Evolutionary conservation across 2,329 filamentous ascomycete species (phyloP).

Genomic region (Pseudogymnoascus sp.): DNA sequence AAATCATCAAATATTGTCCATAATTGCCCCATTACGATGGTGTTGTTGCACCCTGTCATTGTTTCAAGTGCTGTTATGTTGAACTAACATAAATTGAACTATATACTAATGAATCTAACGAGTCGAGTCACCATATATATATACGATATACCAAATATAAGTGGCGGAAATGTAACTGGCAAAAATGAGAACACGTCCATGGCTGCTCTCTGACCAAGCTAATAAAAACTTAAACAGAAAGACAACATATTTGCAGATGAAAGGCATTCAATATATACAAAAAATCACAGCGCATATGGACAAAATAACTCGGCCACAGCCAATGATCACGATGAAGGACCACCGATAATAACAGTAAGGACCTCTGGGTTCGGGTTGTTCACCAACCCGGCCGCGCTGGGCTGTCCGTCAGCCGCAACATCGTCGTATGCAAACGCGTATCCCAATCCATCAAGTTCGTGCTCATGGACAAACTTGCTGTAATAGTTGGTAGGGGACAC

Average conservation of each 20-base stretch:
- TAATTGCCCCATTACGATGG: background rate
- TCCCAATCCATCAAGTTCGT: conserved; percentile 49
- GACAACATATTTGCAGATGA: background rate
- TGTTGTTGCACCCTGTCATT: background rate
- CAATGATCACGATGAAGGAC: background rate
- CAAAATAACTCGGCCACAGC: background rate
- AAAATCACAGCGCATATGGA: background rate
- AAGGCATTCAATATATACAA: conserved; percentile 1
- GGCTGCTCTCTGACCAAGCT: background rate
- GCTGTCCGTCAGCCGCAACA: conserved; percentile 45
- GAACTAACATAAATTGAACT: background rate
- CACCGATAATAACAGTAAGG: background rate
- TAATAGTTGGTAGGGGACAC: conserved; percentile 56
- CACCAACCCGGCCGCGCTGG: conserved; percentile 55
- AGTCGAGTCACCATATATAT: background rate
- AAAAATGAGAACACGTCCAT: background rate
- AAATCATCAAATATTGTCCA: background rate
- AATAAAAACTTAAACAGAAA: background rate
- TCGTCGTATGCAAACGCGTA: conserved; percentile 69
- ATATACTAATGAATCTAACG: background rate
- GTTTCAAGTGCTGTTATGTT: background rate
- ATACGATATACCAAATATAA: background rate
- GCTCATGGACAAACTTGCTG: conserved; percentile 53
- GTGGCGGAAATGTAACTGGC: background rate
- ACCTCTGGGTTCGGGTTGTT: conserved; percentile 33